These are phyloP conservation scores for Fusarium subglutinans DNA, from an alignment of 2,329 filamentous ascomycete genomes.

Conservation along the genomic window DNA sequence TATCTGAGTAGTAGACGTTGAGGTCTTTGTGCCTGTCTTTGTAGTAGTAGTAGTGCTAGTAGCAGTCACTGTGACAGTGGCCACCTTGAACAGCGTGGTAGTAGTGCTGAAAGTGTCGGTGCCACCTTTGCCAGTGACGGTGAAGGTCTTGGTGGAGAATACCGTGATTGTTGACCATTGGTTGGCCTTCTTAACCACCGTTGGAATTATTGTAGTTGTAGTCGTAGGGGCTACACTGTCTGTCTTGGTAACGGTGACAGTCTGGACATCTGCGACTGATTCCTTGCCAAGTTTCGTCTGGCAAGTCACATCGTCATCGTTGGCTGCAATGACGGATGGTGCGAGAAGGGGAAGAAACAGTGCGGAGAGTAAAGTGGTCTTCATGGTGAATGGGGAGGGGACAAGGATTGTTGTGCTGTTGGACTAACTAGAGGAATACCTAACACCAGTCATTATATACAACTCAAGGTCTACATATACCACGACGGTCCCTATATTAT, in stretches of 20 bases:
- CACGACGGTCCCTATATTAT: no score
- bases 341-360: background rate
- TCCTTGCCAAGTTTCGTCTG: constrained; percentile 8
- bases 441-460: background rate
- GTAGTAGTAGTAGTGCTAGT: no score
- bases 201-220: background rate
- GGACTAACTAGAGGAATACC: accelerated
- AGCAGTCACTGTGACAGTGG: background rate
- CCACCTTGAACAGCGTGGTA: constrained; percentile 4
- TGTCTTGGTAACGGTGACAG: background rate
- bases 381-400: background rate
- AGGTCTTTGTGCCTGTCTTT: background rate
- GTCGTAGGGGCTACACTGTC: background rate
- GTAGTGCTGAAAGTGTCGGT: constrained; percentile 3
- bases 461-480: no score
- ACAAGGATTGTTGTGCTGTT: background rate
- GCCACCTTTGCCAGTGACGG: background rate
- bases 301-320: background rate
- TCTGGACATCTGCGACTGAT: background rate
- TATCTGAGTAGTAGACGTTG: background rate
- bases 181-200: background rate
- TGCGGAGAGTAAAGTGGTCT: background rate
- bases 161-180: constrained; percentile 10
- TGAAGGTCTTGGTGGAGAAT: background rate
- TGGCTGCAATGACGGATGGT: background rate